Conservation (phyloP, 2,329 filamentous ascomycete genomes). For the Neonectria coccinea region DNA sequence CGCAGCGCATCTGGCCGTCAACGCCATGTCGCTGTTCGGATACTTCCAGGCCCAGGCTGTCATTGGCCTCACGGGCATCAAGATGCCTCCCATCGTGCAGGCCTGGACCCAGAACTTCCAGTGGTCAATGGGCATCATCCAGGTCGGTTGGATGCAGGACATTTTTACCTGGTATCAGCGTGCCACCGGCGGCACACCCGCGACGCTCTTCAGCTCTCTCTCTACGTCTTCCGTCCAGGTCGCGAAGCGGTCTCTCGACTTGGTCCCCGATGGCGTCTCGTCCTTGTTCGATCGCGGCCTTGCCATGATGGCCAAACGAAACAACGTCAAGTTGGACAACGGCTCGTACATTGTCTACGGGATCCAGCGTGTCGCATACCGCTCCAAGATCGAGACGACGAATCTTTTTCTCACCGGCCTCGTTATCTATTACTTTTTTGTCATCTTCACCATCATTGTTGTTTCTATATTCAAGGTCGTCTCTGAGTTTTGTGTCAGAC, state of each 20-base stretch:
- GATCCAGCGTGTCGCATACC: constrained; percentile 92
- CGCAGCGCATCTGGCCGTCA: constrained; percentile 92
- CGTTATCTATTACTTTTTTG: constrained; percentile 87
- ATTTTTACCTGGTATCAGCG: constrained; percentile 97
- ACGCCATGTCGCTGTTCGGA: constrained; percentile 88
- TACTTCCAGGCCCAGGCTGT: constrained; percentile 97
- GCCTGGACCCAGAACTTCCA: constrained; percentile 98
- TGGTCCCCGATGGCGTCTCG: constrained; percentile 51
- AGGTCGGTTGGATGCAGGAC: constrained; percentile 82
- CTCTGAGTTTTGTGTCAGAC: constrained; percentile 80
- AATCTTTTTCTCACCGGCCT: constrained; percentile 95
- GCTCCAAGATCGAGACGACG: constrained; percentile 83
- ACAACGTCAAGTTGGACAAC: constrained; percentile 64
- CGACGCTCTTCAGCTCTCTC: constrained; percentile 80
- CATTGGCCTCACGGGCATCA: constrained; percentile 83
- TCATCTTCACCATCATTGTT: constrained; percentile 77
- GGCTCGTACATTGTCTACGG: constrained; percentile 77
- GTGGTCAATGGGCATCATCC: constrained; percentile 97
- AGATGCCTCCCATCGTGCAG: constrained; percentile 86
- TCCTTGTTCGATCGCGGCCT: constrained; percentile 66
- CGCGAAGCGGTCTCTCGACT: constrained; percentile 68
- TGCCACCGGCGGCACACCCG: constrained; percentile 86
- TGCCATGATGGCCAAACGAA: constrained; percentile 65
- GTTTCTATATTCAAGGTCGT: constrained; percentile 83
- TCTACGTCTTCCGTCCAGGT: constrained; percentile 83